These are phyloP conservation scores for Pestalotiopsis sp. DNA, from an alignment of 2,329 filamentous ascomycete species.

Conservation along the genomic window DNA sequence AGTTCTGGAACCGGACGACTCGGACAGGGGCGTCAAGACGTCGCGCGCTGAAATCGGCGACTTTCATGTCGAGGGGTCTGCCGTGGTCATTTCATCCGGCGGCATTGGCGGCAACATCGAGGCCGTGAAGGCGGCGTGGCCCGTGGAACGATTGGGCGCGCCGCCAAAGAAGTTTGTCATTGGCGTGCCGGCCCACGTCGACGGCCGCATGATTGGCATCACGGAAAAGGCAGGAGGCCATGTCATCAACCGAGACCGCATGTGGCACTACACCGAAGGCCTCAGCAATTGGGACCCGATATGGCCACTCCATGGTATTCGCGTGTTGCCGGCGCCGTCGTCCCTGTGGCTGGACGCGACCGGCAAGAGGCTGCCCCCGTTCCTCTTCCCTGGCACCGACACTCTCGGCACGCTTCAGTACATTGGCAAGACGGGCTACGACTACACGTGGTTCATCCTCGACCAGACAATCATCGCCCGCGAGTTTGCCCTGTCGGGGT, in stretches of 20 bases:
- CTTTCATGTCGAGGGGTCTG: constrained; percentile 54
- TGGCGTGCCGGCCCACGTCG: constrained; percentile 64
- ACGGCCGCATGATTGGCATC: constrained; percentile 62
- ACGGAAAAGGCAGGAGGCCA: constrained; percentile 51
- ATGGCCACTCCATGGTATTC: constrained; percentile 62
- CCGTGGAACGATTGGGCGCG: constrained; percentile 55
- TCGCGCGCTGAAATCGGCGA: constrained; percentile 46
- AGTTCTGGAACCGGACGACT: constrained; percentile 51
- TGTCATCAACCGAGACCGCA: constrained; percentile 60
- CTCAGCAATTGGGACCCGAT: constrained; percentile 62
- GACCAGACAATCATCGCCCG: constrained; percentile 59
- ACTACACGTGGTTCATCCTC: constrained; percentile 65
- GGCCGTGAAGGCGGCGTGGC: constrained; percentile 58
- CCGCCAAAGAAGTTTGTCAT: constrained; percentile 58
- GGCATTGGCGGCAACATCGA: constrained; percentile 65
- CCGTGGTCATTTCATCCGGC: constrained; percentile 56
- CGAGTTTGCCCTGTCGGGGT: constrained; percentile 62
- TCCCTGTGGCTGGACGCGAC: constrained; percentile 64
- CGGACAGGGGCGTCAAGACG: constrained; percentile 51
- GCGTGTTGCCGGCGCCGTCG: constrained; percentile 59
- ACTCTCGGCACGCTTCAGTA: constrained; percentile 58
- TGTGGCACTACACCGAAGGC: constrained; percentile 69
- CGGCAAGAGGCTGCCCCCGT: constrained; percentile 57
- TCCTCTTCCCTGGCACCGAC: constrained; percentile 57
- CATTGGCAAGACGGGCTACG: constrained; percentile 61